A percentile compares a stretch with the other conserved stretches of the same genome.
These are phyloP conservation scores for Fusarium palustre DNA, from an alignment of 2,329 filamentous ascomycete genomes.

Conservation along the genomic window DNA sequence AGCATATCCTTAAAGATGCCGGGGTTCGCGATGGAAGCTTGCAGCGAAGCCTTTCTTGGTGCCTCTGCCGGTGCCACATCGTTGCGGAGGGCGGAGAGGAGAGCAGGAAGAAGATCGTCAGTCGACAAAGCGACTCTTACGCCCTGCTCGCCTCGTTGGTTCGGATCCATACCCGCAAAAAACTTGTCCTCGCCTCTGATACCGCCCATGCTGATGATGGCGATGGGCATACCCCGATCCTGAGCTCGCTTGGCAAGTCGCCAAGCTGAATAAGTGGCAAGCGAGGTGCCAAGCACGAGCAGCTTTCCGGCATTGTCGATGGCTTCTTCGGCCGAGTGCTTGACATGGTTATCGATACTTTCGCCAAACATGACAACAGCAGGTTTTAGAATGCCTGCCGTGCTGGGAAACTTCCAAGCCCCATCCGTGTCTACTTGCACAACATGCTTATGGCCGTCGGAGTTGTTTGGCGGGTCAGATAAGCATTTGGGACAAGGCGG, in stretches of 20 bases:
- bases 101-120: conserved; percentile 66
- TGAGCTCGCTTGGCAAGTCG: conserved; percentile 85
- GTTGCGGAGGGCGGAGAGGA: conserved; percentile 64
- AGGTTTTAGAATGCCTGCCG: conserved; percentile 87
- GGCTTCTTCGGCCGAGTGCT: conserved; percentile 79
- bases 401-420: conserved; percentile 75
- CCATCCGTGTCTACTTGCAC: conserved; percentile 84
- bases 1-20: conserved; percentile 70
- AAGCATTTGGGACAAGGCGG: conserved; percentile 88
- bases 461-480: conserved; percentile 66
- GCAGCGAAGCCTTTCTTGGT: conserved; percentile 17
- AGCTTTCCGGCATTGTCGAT: conserved; percentile 81
- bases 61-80: conserved; percentile 26
- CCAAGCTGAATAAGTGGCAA: conserved; percentile 97
- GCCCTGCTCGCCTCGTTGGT: conserved; percentile 63
- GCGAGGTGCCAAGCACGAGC: conserved; percentile 85
- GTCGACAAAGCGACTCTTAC: conserved; percentile 70
- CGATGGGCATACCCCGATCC: conserved; percentile 85
- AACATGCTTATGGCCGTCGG: conserved; percentile 65
- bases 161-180: conserved; percentile 67
- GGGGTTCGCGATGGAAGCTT: conserved; percentile 41
- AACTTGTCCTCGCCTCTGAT: conserved; percentile 82
- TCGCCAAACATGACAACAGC: conserved; percentile 98
- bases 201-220: conserved; percentile 88
- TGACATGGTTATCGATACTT: conserved; percentile 77